Evolutionary conservation across 305 asterid species (phyloP), one percentile per base, ranked within the genome.

Genomic region (Fraxinus greggii): DNA sequence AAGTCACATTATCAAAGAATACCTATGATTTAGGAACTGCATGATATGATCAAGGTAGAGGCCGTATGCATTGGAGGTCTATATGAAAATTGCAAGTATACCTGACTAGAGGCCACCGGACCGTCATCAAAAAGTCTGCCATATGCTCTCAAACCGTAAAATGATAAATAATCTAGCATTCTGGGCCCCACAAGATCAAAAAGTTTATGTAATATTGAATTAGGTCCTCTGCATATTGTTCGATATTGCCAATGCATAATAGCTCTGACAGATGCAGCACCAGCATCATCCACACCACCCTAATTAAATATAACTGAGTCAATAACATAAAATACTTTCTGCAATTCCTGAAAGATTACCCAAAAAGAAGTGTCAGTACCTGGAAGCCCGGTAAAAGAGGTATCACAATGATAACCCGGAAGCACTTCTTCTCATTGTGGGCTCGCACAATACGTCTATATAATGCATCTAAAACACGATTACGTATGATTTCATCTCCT

Each of bases 231-330:
- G 87, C 88, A 88, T 82, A 95, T 94, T 84, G 98, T 92, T 81
- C 98, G 92, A 83, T 94, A 94, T 83, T 94, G 98, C 99, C 99
- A 95, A 87, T 93, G 99, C 98, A 95, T 94, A 84, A 95, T 94
- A 82, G 99, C 99, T 86, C 99, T 89, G 82, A 94, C 98, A 84
- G 99, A 94, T 83, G 99, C 99, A 77, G 99, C 98, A 82, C 99
- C 98, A 83, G 95, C 93, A 87, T 95, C 98, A 90, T 95, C 99
- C 87, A 94, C 91, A 78, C 99, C 98, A 75, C 99, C 99, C 98
- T 95, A 86, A 84, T 77, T 82, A 83, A 78, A 70, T 78, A 19
- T 61, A 84, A 81, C 45, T 81, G 17, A 63, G 77, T 78, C 19
- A 83, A 86, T 81, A 65, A 38, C 24, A 40, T n/a, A 26, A n/a